Evolutionary conservation across 345 rosid genomes (phyloP).

Genomic region (Eucalyptus tenuipes): DNA sequence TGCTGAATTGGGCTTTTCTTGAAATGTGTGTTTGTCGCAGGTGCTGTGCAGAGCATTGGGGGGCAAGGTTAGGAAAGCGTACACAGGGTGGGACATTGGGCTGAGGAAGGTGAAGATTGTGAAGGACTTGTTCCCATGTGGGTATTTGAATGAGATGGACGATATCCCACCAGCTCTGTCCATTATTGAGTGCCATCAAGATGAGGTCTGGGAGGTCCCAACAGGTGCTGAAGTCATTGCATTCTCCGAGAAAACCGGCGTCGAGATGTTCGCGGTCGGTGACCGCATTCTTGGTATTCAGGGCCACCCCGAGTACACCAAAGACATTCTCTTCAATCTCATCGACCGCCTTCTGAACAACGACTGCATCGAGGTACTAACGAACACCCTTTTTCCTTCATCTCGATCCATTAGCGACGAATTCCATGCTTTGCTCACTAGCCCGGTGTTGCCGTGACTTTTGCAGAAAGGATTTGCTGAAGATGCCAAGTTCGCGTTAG

Average conservation of each 20-base stretch:
- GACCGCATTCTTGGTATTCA: constrained; percentile 74
- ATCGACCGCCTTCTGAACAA: constrained; percentile 59
- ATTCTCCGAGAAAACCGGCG: constrained; percentile 63
- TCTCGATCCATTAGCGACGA: not conserved
- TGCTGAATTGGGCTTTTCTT: not conserved
- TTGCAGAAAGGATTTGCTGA: constrained; percentile 39
- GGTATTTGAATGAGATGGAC: constrained; percentile 9
- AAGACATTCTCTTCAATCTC: constrained; percentile 57
- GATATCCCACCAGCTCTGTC: constrained; percentile 33
- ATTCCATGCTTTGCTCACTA: not conserved
- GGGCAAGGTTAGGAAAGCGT: constrained; percentile 65
- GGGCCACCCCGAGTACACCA: constrained; percentile 91
- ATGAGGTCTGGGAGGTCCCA: constrained; percentile 79
- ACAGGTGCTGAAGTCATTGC: constrained; percentile 57
- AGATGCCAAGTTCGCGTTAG: constrained; percentile 22
- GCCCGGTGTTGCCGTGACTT: not conserved
- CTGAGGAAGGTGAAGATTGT: constrained; percentile 48
- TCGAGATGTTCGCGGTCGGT: constrained; percentile 58
- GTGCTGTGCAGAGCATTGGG: constrained; percentile 81
- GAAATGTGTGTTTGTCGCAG: constrained; percentile 8
- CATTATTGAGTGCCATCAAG: constrained; percentile 73
- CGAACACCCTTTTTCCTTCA: not conserved
- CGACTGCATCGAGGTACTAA: constrained; percentile 37
- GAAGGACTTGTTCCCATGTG: constrained; percentile 21
- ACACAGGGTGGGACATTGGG: constrained; percentile 68